Conservation (phyloP, 768 basidiomycete genomes). For the Grammothele lineata region DNA sequence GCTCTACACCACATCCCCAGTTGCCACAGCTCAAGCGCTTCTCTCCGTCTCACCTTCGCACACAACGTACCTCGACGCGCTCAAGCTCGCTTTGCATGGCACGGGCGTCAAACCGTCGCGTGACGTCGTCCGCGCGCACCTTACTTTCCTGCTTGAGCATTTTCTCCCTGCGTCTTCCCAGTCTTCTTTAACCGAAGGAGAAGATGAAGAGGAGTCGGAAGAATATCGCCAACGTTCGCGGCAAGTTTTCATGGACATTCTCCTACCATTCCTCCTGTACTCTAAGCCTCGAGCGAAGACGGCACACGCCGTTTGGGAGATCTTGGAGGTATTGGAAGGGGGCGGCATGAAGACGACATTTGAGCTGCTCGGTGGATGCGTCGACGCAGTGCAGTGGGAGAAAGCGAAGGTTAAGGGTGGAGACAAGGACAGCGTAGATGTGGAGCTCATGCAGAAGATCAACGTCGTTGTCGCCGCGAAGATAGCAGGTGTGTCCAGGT, state of each 20-base stretch:
- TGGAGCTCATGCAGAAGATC: conserved; percentile 42
- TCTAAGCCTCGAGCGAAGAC: conserved; percentile 70
- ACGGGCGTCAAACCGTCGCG: conserved; percentile 45
- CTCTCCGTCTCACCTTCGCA: background rate
- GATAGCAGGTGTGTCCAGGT: conserved; percentile 78
- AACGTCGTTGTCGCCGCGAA: conserved; percentile 54
- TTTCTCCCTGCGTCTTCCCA: conserved; percentile 31
- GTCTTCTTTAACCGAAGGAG: background rate
- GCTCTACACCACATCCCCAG: conserved; percentile 54
- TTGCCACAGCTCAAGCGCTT: conserved; percentile 26
- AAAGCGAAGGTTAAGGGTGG: conserved; percentile 23
- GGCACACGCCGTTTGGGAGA: conserved; percentile 66
- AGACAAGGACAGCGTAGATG: conserved; percentile 20
- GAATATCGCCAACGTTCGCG: conserved; percentile 12
- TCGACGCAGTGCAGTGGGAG: conserved; percentile 37
- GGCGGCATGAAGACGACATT: conserved; percentile 18
- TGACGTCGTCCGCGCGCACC: conserved; percentile 48
- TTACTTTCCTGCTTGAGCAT: conserved; percentile 49
- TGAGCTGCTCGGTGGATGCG: conserved; percentile 56
- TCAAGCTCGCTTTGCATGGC: conserved; percentile 34
- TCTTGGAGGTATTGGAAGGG: conserved; percentile 39
- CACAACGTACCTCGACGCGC: conserved; percentile 41
- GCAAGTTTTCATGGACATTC: conserved; percentile 43
- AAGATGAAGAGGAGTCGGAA: conserved; percentile 6
- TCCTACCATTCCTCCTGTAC: conserved; percentile 74